Base-by-base conservation (phyloP, 192 early-diverging fungal species). In the Phlyctochytrium arcticum region DNA sequence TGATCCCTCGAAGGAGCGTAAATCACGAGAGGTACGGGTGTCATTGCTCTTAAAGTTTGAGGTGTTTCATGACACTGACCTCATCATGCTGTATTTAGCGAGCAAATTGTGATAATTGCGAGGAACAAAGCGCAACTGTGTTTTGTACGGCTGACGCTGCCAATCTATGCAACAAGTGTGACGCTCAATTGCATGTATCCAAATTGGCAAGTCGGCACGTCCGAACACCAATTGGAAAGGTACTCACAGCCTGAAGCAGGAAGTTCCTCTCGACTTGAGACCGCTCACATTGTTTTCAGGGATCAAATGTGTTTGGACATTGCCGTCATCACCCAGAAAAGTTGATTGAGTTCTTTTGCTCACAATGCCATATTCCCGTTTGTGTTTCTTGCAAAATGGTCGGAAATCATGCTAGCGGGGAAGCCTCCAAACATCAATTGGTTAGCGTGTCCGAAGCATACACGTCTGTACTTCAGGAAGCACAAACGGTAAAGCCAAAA, bases 381-480 rank as follows among this genome's bases (percentile, higher is more conserved):
- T 85, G 84, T 71, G 80, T 85, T 3, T 75, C 68, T 49, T 85
- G 84, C 70, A 85, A 82, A 44, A 85, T 85, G 75, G 73, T 85
- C 2, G 82, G 84, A n/a, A 77, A 78, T 54, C 84, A 85, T 37
- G 74, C 80, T 2, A 77, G 75, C 48, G 83, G 76, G 6, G 82
- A 85, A 36, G 69, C 77, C 17, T 75, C 77, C n/a, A 82, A 73
- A 48, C 84, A 85, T 66, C 77, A 77, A 57, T 73, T 85, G 7
- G 80, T 85, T 0, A 75, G 74, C 61, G 80, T 85, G 26, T 29
- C 62, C 9, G 84, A 85, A 47, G 80, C 80, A 17, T 85, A 80
- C 56, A 57, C 74, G 36, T 65, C 78, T 6, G 82, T 85, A 19
- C 19, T 84, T 27, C 65, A 79, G 46, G 84, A 85, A 57, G 73